Percentiles rank a stretch among this genome's conserved stretches.
phyloP scores from a whole-genome alignment of 495 filamentous ascomycete species.

The Niebla homalea region DNA sequence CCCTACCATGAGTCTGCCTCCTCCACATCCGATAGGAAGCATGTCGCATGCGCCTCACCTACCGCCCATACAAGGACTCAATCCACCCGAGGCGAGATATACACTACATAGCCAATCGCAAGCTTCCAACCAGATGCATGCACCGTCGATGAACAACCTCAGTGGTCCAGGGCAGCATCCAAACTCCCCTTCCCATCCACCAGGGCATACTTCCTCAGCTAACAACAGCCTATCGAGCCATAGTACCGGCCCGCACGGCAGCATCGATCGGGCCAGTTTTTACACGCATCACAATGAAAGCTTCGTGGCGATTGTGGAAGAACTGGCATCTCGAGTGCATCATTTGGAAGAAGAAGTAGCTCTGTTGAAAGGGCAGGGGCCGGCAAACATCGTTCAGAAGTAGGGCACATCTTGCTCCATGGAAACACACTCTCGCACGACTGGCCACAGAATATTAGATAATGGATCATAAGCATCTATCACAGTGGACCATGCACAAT shows the following conservation, averaged over 20 bases:
- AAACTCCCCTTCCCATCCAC: constrained; percentile 14
- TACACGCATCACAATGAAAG: constrained; percentile 26
- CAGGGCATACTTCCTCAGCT: constrained; percentile 23
- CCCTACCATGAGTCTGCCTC: constrained; percentile 24
- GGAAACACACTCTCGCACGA: no score
- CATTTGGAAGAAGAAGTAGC: constrained; percentile 16
- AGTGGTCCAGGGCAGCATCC: constrained; percentile 8
- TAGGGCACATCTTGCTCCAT: no score
- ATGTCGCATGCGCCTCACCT: constrained; percentile 32
- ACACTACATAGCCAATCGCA: constrained; percentile 25
- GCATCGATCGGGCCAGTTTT: constrained; percentile 11
- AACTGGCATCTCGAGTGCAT: constrained; percentile 16
- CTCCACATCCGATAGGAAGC: constrained; percentile 12
- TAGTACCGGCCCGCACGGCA: constrained; percentile 14
- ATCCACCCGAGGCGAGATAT: constrained; percentile 33
- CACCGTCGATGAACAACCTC: constrained; percentile 3
- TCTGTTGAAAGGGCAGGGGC: constrained; percentile 9
- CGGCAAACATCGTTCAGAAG: no score
- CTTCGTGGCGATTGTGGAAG: constrained; percentile 33
- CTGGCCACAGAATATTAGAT: no score
- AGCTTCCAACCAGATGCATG: constrained; percentile 8
- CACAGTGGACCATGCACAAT: no score
- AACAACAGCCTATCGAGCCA: constrained; percentile 26
- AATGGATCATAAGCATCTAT: no score
- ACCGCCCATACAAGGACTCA: constrained; percentile 38